These are phyloP conservation scores for Colletotrichum coccodes DNA, from an alignment of 2,329 filamentous ascomycete species.

Conservation along the genomic window DNA sequence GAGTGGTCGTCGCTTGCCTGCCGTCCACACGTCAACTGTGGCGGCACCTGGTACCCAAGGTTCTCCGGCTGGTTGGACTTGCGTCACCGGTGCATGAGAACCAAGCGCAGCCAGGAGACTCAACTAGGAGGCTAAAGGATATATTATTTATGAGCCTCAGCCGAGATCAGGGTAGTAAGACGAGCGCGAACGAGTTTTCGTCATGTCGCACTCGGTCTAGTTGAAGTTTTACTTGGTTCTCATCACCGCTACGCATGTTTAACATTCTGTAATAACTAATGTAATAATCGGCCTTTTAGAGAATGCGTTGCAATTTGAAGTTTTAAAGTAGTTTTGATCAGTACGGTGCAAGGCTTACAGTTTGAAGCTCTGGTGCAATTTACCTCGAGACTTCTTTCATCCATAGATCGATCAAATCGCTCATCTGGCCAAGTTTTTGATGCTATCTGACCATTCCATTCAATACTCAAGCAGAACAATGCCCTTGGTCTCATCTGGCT, in stretches of 20 bases:
- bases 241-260: too few species aligned
- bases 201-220: not conserved
- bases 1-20: slow-evolving; percentile 53
- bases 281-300: not conserved
- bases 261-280: not conserved
- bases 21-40: slow-evolving; percentile 37
- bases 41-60: slow-evolving; percentile 11
- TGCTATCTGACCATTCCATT: too few species aligned
- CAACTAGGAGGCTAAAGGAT: not conserved
- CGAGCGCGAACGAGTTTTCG: not conserved
- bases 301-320: not conserved
- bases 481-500: too few species aligned
- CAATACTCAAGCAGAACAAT: too few species aligned
- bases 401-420: too few species aligned
- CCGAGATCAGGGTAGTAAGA: not conserved
- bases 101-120: not conserved
- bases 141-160: not conserved
- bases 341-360: not conserved
- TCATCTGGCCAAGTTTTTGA: too few species aligned
- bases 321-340: not conserved
- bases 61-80: not conserved
- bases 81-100: not conserved
- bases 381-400: too few species aligned
- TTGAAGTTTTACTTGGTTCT: not conserved
- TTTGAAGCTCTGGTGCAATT: too few species aligned